Evolutionary conservation across 2,329 filamentous ascomycete species (phyloP).

Genomic region (Zymoseptoria tritici): DNA sequence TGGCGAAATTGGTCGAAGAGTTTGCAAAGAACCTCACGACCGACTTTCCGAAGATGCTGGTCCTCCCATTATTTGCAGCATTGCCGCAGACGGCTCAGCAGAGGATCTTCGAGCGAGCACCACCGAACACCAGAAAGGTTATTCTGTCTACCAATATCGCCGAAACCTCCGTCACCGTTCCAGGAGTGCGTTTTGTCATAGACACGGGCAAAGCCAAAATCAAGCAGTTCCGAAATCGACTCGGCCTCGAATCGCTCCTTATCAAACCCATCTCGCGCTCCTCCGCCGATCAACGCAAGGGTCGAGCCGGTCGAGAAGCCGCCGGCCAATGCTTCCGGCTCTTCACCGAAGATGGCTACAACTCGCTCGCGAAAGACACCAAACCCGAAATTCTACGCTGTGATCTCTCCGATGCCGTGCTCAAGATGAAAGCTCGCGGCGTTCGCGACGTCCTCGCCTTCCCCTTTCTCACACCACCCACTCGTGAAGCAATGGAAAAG

Average conservation of each 20-base stretch:
- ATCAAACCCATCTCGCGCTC: constrained; percentile 89
- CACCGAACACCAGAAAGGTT: constrained; percentile 72
- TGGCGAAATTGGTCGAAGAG: constrained; percentile 74
- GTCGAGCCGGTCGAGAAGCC: constrained; percentile 86
- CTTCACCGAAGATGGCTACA: constrained; percentile 74
- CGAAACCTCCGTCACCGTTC: constrained; percentile 95
- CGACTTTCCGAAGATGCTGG: constrained; percentile 42
- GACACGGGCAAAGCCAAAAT: constrained; percentile 92
- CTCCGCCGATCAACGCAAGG: constrained; percentile 82
- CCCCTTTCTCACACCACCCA: constrained; percentile 75
- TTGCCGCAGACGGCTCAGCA: constrained; percentile 82
- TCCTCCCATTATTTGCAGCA: constrained; percentile 82
- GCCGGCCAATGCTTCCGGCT: constrained; percentile 83
- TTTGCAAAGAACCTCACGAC: constrained; percentile 61
- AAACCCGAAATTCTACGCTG: constrained; percentile 85
- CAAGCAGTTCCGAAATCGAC: constrained; percentile 76
- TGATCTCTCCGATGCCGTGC: constrained; percentile 74
- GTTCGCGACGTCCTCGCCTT: constrained; percentile 76
- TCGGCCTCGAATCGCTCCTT: constrained; percentile 85
- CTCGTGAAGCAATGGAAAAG: constrained; percentile 69
- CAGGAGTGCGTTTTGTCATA: constrained; percentile 83
- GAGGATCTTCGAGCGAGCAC: constrained; percentile 70
- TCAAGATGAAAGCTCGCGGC: constrained; percentile 90
- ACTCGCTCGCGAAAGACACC: constrained; percentile 62
- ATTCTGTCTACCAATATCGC: constrained; percentile 95